Base-by-base conservation (phyloP, 306 rosid species). In the Spatholobus suberectus region DNA sequence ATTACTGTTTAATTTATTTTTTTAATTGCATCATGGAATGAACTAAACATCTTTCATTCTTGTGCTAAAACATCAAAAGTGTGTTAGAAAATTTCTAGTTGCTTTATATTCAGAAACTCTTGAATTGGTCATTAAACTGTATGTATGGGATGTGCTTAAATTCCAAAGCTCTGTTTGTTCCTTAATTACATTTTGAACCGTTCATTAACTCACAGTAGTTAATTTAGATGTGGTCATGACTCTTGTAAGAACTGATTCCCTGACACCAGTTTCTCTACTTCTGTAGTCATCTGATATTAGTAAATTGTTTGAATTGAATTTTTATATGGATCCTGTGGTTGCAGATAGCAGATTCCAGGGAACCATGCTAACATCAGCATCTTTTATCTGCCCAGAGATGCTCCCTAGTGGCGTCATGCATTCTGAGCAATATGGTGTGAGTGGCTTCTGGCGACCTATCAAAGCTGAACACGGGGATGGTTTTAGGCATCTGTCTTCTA, bases 381-480 rank as follows among this genome's bases (percentile, higher is more conserved):
- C 98, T 69, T 90, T 90, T 74, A 86, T 93, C 70, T 86, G 89
- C 89, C 93, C 88, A 41, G 98, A 95, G 27, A 77, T 91, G 76
- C 89, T 88, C 55, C 91, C 93, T 4, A 67, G 83, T 74, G 88
- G 83, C 34, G 70, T 83, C 76, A 54, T 82, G 66, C 70, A 52
- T 76, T 81, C 91, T 8, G 91, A 86, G 26, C 88, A 82, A 77
- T 84, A 83, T 81, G 92, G 87, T 71, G 58, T 67, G 21, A 77
- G 47, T 81, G 90, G 88, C 84, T 88, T 88, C 85, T 83, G 77
- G 85, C 63, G 82, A 83, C 90, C 57, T 32, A 29, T 87, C 52
- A 90, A 91, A 86, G 81, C 79, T 3, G 97, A 95, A 87, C 84
- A 74, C 4, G 89, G 84, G 41, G 27, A 82, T 47, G 65, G 81